phyloP scores from a whole-genome alignment of 129 eudicot species.

The Silybum marianum region DNA sequence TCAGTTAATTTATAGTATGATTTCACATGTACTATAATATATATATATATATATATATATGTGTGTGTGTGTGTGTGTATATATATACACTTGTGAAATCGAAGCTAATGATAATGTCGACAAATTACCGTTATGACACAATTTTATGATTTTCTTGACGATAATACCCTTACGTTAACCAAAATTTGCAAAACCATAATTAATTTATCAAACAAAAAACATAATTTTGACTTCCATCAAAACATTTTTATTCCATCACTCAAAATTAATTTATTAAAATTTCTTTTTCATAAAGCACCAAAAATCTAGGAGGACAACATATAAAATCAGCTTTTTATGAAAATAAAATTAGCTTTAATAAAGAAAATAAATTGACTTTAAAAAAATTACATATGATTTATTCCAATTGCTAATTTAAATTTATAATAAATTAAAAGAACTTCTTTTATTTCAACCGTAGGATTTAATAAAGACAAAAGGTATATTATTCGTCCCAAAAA shows the following conservation, averaged over 20 bases:
- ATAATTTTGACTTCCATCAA: background rate
- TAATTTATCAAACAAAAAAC: background rate
- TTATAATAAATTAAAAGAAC: background rate
- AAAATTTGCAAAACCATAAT: background rate
- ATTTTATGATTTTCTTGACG: background rate
- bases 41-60: background rate
- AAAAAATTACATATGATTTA: background rate
- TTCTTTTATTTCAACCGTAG: constrained; percentile 16
- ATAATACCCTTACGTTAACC: background rate
- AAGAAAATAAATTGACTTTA: constrained; percentile 13
- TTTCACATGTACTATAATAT: background rate
- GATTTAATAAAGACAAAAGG: constrained; percentile 24
- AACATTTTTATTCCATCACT: background rate
- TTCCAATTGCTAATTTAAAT: constrained; percentile 11
- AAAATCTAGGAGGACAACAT: constrained; percentile 1
- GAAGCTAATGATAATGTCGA: background rate
- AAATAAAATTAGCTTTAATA: constrained; percentile 19
- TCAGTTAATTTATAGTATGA: background rate
- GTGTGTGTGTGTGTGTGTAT: too few species aligned
- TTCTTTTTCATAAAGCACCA: background rate
- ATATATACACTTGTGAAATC: background rate
- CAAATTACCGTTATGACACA: background rate
- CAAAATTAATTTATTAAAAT: background rate
- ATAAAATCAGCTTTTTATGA: constrained; percentile 22
- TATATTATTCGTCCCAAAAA: constrained; percentile 26